phyloP scores from a whole-genome alignment of 2,329 filamentous ascomycete species.

The Aurifilum marmelostoma region DNA sequence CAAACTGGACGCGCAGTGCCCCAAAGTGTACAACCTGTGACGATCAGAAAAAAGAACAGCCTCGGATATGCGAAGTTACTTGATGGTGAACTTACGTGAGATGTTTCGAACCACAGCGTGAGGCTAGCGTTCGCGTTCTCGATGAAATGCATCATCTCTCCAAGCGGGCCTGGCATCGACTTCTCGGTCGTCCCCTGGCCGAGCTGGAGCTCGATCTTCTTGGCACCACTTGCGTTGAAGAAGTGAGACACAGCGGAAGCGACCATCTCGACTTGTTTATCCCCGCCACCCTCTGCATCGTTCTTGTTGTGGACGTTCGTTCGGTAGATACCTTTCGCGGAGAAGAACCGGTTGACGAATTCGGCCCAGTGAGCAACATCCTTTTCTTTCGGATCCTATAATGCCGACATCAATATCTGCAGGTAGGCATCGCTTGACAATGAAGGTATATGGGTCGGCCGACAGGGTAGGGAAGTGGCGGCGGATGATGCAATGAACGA shows the following conservation, averaged over 20 bases:
- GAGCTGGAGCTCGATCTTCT: constrained; percentile 82
- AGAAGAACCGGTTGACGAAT: constrained; percentile 84
- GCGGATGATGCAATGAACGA: no score
- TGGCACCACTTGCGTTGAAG: constrained; percentile 85
- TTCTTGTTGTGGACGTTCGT: constrained; percentile 27
- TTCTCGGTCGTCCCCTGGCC: constrained; percentile 66
- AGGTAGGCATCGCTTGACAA: constrained; percentile 25
- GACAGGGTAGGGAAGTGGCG: no score
- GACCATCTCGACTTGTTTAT: constrained; percentile 86
- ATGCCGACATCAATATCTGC: constrained; percentile 5
- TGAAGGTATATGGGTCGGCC: background rate
- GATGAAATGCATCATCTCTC: constrained; percentile 59
- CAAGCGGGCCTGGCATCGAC: constrained; percentile 61
- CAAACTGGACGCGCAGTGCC: constrained; percentile 77
- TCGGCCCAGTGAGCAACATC: constrained; percentile 75
- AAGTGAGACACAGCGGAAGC: constrained; percentile 83
- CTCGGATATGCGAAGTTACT: background rate
- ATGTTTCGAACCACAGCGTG: constrained; percentile 86
- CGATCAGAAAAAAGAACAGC: constrained; percentile 1
- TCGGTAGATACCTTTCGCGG: constrained; percentile 74
- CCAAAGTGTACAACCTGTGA: constrained; percentile 49
- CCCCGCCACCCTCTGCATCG: constrained; percentile 33
- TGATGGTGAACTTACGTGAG: constrained; percentile 65
- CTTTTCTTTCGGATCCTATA: constrained; percentile 59
- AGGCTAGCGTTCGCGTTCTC: constrained; percentile 78